Conservation (phyloP, 345 rosid species). For the Microthlaspi erraticum region DNA sequence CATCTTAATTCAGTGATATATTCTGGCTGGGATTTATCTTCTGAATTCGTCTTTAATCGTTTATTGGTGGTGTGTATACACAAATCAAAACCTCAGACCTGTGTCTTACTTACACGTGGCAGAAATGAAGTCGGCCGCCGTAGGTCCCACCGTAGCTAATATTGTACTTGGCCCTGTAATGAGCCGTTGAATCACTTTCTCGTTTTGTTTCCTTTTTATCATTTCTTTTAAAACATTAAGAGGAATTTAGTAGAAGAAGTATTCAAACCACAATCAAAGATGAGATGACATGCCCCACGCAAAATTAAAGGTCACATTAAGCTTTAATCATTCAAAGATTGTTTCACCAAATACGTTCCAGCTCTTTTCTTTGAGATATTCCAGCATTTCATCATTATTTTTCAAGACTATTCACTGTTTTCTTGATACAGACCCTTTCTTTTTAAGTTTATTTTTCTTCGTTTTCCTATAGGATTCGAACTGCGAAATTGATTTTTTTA, state of each 20-base stretch:
- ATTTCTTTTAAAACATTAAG: constrained; percentile 7
- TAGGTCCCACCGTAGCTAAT: constrained; percentile 40
- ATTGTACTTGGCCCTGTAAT: constrained; percentile 35
- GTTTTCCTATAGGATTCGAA: background rate
- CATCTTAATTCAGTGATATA: constrained; percentile 4
- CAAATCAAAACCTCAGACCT: constrained; percentile 26
- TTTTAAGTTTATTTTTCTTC: background rate
- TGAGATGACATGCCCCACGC: constrained; percentile 42
- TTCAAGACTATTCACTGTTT: background rate
- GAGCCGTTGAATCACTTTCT: constrained; percentile 40
- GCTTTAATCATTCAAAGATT: constrained; percentile 41
- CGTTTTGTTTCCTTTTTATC: constrained; percentile 18
- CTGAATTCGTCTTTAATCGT: constrained; percentile 8
- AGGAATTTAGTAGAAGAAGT: constrained; percentile 30
- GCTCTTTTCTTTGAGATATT: constrained; percentile 40
- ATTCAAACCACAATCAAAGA: constrained; percentile 37
- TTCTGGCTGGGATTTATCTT: background rate
- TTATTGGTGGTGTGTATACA: constrained; percentile 6
- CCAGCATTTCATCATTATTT: constrained; percentile 41
- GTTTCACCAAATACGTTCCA: constrained; percentile 36
- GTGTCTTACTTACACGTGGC: constrained; percentile 20
- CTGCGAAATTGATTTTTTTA: background rate
- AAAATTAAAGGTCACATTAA: constrained; percentile 20
- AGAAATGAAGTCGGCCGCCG: constrained; percentile 37
- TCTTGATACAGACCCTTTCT: background rate